These are phyloP conservation scores for Trichoderma hamatum DNA, from an alignment of 2,329 filamentous ascomycete genomes.

Conservation along the genomic window DNA sequence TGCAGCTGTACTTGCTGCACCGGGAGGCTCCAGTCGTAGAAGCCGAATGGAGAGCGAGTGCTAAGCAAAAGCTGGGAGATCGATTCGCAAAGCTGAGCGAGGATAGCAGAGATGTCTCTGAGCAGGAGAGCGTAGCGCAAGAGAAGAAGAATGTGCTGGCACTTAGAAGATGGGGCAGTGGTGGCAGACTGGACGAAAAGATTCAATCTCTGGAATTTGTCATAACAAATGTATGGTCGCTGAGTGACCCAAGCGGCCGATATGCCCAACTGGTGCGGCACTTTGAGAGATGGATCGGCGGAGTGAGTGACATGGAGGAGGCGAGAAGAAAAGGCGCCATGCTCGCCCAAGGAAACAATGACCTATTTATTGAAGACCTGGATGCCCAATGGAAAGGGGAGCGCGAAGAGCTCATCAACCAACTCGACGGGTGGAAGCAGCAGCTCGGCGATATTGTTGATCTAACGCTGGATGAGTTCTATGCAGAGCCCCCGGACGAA, in stretches of 20 bases:
- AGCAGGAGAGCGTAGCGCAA: slow-evolving; percentile 46
- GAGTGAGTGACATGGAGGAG: slow-evolving; percentile 51
- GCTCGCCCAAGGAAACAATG: slow-evolving; percentile 40
- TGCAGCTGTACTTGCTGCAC: slow-evolving; percentile 68
- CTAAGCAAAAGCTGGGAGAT: slow-evolving; percentile 50
- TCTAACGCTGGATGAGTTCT: slow-evolving; percentile 6
- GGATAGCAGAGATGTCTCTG: slow-evolving; percentile 41
- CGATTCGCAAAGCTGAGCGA: slow-evolving; percentile 48
- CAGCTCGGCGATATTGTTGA: slow-evolving; percentile 50
- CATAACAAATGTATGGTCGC: slow-evolving; percentile 58
- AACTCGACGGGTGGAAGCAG: slow-evolving; percentile 57
- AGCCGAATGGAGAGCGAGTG: slow-evolving; percentile 59
- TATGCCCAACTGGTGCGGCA: slow-evolving; percentile 57
- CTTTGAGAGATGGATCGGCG: slow-evolving; percentile 63
- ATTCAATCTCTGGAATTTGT: slow-evolving; percentile 61
- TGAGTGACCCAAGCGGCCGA: slow-evolving; percentile 59
- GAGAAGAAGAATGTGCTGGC: slow-evolving; percentile 57
- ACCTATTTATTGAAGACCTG: slow-evolving; percentile 58
- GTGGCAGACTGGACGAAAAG: slow-evolving; percentile 55
- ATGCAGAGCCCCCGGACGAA: slow-evolving; percentile 33
- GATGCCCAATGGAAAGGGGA: slow-evolving; percentile 63
- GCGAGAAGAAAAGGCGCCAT: slow-evolving; percentile 45
- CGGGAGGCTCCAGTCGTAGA: slow-evolving; percentile 52
- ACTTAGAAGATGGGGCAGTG: slow-evolving; percentile 54
- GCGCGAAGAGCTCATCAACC: slow-evolving; percentile 53